Evolutionary conservation across 2,329 filamentous ascomycete genomes (phyloP).

Genomic region (Apiospora phragmitis): DNA sequence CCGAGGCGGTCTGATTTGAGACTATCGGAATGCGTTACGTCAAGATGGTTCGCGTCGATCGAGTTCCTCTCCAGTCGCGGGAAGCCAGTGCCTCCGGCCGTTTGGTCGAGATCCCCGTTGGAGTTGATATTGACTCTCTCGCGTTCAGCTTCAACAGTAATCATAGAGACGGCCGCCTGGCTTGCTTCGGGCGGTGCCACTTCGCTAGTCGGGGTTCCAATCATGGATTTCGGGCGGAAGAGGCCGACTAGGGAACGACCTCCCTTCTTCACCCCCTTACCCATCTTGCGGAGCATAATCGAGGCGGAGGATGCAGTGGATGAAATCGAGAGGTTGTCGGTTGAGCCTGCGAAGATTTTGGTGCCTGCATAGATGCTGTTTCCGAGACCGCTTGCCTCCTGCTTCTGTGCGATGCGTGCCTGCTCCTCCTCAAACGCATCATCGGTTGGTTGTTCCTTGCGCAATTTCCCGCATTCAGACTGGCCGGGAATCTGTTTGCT

Average conservation of each 20-base stretch:
- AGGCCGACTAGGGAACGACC: slow-evolving; percentile 88
- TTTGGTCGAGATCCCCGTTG: slow-evolving; percentile 62
- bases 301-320: slow-evolving; percentile 89
- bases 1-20: slow-evolving; percentile 50
- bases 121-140: slow-evolving; percentile 78
- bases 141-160: slow-evolving; percentile 91
- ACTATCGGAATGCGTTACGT: slow-evolving; percentile 37
- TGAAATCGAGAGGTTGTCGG: slow-evolving; percentile 90
- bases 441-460: slow-evolving; percentile 61
- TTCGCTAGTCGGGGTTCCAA: slow-evolving; percentile 75
- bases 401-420: slow-evolving; percentile 84
- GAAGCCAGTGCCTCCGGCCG: slow-evolving; percentile 74
- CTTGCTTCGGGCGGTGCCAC: slow-evolving; percentile 65
- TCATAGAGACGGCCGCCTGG: slow-evolving; percentile 87
- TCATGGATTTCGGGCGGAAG: slow-evolving; percentile 90
- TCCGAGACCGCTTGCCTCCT: slow-evolving; percentile 89
- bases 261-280: slow-evolving; percentile 95
- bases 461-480: slow-evolving; percentile 56
- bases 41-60: slow-evolving; percentile 60
- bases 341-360: slow-evolving; percentile 84
- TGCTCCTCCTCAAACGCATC: slow-evolving; percentile 85
- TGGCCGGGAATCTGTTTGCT: slow-evolving; percentile 48
- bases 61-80: slow-evolving; percentile 84
- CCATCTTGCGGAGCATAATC: slow-evolving; percentile 98
- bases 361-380: slow-evolving; percentile 91